A percentile compares a stretch with the other conserved stretches of the same genome.
Conservation (phyloP, 1,284 basidiomycete genomes). For the Ceratobasidium theobromae region DNA sequence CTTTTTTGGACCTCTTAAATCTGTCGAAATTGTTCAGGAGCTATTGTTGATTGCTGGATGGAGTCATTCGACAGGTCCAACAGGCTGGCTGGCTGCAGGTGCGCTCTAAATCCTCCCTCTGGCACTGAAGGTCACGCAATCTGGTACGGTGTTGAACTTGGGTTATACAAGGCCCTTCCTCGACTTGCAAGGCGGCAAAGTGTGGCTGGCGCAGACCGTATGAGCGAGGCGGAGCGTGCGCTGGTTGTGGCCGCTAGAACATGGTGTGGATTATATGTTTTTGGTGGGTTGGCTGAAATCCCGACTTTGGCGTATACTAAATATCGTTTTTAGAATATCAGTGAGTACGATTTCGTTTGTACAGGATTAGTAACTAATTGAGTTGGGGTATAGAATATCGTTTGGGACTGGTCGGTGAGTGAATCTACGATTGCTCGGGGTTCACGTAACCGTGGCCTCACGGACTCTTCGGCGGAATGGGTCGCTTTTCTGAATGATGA, state of each 20-base stretch:
- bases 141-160: slow-evolving; percentile 37
- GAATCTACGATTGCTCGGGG: too few relatives aligned
- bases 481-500: slow-evolving; percentile 61
- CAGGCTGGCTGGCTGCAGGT: slow-evolving; percentile 38
- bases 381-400: slow-evolving; percentile 24
- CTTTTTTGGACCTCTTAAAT: slow-evolving; percentile 11
- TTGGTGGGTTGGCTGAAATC: slow-evolving; percentile 26
- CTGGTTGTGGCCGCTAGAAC: slow-evolving; percentile 35
- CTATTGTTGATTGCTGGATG: slow-evolving; percentile 37
- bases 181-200: slow-evolving; percentile 29
- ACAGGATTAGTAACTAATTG: background rate
- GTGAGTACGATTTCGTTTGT: slow-evolving; percentile 16
- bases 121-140: slow-evolving; percentile 35
- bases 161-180: slow-evolving; percentile 36
- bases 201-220: slow-evolving; percentile 9
- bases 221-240: slow-evolving; percentile 31
- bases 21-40: slow-evolving; percentile 35
- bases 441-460: slow-evolving; percentile 53
- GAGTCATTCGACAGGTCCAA: slow-evolving; percentile 37
- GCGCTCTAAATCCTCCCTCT: background rate
- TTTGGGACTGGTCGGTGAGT: slow-evolving; percentile 37
- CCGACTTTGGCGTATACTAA: background rate
- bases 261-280: slow-evolving; percentile 38
- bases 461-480: slow-evolving; percentile 54
- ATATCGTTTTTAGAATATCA: slow-evolving; percentile 32